Percentiles rank a stretch among this genome's conserved stretches.
phyloP scores from a whole-genome alignment of 371 early-diverging fungal species.

The Rhizopus stolonifer region DNA sequence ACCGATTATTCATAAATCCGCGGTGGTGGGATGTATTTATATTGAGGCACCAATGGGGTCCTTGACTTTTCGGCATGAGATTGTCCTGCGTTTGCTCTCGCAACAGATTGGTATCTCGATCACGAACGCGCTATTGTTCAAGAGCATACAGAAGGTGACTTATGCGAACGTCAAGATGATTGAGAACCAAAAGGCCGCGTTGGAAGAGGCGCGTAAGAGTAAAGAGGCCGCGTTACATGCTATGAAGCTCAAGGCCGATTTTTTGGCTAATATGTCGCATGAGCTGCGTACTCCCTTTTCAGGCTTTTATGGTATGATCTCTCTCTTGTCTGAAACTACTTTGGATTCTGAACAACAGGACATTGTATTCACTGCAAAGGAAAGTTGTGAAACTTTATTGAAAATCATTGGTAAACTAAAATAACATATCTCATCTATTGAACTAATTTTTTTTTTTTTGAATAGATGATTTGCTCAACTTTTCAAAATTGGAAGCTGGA shows the following conservation, averaged over 20 bases:
- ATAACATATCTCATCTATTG: no score
- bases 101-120: conserved; percentile 63
- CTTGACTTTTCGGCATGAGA: conserved; percentile 52
- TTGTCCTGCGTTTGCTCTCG: conserved; percentile 51
- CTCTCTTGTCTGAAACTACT: conserved; percentile 52
- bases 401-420: conserved; percentile 52
- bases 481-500: conserved; percentile 57
- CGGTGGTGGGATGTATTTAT: conserved; percentile 59
- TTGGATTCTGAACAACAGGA: conserved; percentile 60
- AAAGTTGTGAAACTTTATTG: conserved; percentile 57
- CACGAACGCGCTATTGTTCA: conserved; percentile 58
- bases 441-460: neutral
- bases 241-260: conserved; percentile 52
- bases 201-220: conserved; percentile 51
- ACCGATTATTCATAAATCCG: conserved; percentile 56
- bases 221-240: conserved; percentile 52
- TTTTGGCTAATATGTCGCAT: conserved; percentile 66
- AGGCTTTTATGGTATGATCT: conserved; percentile 66
- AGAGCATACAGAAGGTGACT: conserved; percentile 50
- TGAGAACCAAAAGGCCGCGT: conserved; percentile 47
- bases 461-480: conserved; percentile 48
- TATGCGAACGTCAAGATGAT: conserved; percentile 51
- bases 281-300: conserved; percentile 61
- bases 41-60: conserved; percentile 56
- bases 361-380: conserved; percentile 59